Conservation (phyloP, 2,329 filamentous ascomycete species). For the Fusarium torreyae region DNA sequence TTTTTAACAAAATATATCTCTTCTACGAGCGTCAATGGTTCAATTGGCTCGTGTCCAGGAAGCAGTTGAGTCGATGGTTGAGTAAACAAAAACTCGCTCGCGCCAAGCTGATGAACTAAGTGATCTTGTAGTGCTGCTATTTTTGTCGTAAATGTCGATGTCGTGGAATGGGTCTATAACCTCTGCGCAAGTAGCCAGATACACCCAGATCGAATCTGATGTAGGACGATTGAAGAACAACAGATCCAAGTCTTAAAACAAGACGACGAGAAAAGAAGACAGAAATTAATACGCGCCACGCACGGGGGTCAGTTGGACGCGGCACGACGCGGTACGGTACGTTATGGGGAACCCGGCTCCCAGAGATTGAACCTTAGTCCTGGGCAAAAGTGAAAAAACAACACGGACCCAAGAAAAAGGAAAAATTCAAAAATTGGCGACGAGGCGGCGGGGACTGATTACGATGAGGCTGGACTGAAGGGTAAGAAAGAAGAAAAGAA, state of each 20-base stretch:
- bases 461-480: conserved; percentile 28
- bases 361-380: conserved; percentile 16
- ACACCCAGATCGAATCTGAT: conserved; percentile 1
- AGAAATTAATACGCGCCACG: conserved; percentile 25
- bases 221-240: conserved; percentile 12
- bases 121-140: conserved; percentile 32
- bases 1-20: not conserved
- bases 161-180: conserved; percentile 1
- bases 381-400: conserved; percentile 3
- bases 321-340: conserved; percentile 38
- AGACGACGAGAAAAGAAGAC: conserved; percentile 7
- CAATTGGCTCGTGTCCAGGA: not conserved
- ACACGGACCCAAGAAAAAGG: conserved; percentile 14
- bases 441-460: conserved; percentile 35
- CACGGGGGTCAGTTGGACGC: conserved; percentile 23
- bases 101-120: conserved; percentile 32
- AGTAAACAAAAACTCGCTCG: conserved; percentile 34
- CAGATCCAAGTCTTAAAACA: conserved; percentile 10
- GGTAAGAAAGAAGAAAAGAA: conserved; percentile 17
- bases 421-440: conserved; percentile 19
- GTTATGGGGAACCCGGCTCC: conserved; percentile 23
- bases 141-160: conserved; percentile 29
- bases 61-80: conserved; percentile 13
- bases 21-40: conserved; percentile 1
- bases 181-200: conserved; percentile 6